These are phyloP conservation scores for Vanilla planifolia DNA, from an alignment of 106 monocot species.

Conservation along the genomic window DNA sequence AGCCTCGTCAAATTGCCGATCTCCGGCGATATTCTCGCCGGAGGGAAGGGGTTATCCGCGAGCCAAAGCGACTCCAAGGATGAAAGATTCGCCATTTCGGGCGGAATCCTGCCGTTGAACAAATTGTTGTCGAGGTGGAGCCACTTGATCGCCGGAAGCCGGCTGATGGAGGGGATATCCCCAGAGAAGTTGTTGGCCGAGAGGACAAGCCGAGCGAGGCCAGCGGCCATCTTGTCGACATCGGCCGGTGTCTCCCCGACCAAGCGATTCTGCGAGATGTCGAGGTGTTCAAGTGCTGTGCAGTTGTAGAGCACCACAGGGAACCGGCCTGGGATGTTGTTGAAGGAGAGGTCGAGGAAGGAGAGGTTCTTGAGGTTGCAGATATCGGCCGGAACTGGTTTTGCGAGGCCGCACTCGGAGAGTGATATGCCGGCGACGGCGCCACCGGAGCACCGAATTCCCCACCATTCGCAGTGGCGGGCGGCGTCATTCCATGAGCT, in stretches of 20 bases:
- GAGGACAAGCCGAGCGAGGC: slow-evolving; percentile 15
- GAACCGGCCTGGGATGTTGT: slow-evolving; percentile 33
- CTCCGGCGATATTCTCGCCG: slow-evolving; percentile 27
- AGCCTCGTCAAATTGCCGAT: slow-evolving; percentile 43
- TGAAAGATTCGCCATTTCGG: slow-evolving; percentile 26
- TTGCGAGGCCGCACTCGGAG: not conserved
- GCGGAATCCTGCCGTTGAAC: slow-evolving; percentile 40
- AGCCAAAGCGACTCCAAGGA: slow-evolving; percentile 30
- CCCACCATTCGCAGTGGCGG: too few relatives aligned
- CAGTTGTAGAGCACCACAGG: slow-evolving; percentile 39
- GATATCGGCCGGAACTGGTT: slow-evolving; percentile 23
- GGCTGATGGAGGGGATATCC: slow-evolving; percentile 35
- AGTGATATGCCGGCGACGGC: slow-evolving; percentile 23
- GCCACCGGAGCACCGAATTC: not conserved
- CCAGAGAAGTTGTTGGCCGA: slow-evolving; percentile 49
- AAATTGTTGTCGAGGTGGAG: slow-evolving; percentile 38
- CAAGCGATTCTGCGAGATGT: slow-evolving; percentile 48
- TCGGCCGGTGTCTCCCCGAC: slow-evolving; percentile 34
- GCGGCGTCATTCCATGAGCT: too few relatives aligned
- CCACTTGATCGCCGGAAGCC: slow-evolving; percentile 16
- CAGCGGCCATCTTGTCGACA: slow-evolving; percentile 15
- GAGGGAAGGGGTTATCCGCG: slow-evolving; percentile 31
- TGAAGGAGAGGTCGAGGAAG: slow-evolving; percentile 41
- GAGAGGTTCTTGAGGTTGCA: slow-evolving; percentile 47
- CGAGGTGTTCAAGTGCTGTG: slow-evolving; percentile 33